Percentiles rank a stretch among this genome's conserved stretches.
phyloP scores from a whole-genome alignment of 192 early-diverging fungal genomes.

The Coemansia sp. region DNA sequence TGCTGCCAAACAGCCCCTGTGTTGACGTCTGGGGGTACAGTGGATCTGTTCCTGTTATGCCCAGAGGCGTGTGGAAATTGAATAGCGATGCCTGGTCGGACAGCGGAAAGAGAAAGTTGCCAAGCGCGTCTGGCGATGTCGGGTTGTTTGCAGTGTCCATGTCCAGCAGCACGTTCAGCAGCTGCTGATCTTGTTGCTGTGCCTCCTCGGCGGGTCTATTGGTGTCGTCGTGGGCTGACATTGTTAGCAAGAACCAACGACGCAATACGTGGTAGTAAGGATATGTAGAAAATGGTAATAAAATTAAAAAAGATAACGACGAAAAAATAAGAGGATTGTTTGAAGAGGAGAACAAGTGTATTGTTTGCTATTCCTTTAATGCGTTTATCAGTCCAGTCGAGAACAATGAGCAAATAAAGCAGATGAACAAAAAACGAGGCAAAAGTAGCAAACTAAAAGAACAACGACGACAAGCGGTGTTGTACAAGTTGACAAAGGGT shows the following conservation, averaged over 20 bases:
- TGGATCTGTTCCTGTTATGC: constrained; percentile 23
- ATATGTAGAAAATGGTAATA: no score
- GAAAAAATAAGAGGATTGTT: no score
- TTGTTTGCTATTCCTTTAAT: no score
- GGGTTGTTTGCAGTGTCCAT: constrained; percentile 15
- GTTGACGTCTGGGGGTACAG: constrained; percentile 9
- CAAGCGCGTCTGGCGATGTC: constrained; percentile 5
- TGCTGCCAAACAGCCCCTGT: constrained; percentile 16
- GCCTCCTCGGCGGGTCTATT: constrained; percentile 6
- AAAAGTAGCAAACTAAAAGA: no score
- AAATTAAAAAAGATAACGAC: no score
- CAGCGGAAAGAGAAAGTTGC: constrained; percentile 49
- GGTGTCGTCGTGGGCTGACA: constrained; percentile 8
- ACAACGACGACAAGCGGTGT: no score
- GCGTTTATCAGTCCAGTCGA: no score
- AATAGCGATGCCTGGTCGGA: constrained; percentile 51
- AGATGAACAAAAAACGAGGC: no score
- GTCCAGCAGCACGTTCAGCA: constrained; percentile 14
- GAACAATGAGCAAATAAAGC: no score
- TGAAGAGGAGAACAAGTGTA: no score
- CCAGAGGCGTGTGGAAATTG: constrained; percentile 50
- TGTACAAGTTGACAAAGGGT: no score
- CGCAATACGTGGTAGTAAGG: neutral
- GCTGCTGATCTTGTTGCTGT: constrained; percentile 16
- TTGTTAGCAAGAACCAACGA: neutral